phyloP scores from a whole-genome alignment of 1,284 basidiomycete genomes.

The Pyrrhoderma lamaoense region DNA sequence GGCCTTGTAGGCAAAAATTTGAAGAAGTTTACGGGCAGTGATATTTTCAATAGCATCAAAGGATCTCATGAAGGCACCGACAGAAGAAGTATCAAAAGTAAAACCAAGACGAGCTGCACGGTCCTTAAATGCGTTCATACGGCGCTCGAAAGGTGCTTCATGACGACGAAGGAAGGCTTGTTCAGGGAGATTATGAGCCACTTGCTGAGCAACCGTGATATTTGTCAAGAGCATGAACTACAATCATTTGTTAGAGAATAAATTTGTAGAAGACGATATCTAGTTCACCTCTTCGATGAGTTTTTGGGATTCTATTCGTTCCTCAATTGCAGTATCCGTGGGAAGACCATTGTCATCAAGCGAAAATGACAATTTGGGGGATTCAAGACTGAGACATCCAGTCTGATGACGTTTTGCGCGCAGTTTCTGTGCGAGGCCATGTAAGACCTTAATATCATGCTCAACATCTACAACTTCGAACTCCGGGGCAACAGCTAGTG shows the following conservation, averaged over 20 bases:
- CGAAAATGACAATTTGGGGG: slow-evolving; percentile 68
- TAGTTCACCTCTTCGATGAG: slow-evolving; percentile 80
- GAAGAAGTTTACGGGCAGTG: slow-evolving; percentile 65
- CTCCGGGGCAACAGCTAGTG: slow-evolving; percentile 46
- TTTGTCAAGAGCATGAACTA: slow-evolving; percentile 95
- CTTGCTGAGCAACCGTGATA: slow-evolving; percentile 83
- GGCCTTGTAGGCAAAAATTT: slow-evolving; percentile 80
- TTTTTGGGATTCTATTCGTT: slow-evolving; percentile 66
- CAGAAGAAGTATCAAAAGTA: slow-evolving; percentile 72
- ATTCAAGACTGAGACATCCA: slow-evolving; percentile 74
- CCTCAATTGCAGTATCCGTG: slow-evolving; percentile 65
- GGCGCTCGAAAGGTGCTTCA: slow-evolving; percentile 86
- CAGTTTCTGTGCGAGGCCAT: slow-evolving; percentile 68
- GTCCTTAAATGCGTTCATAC: slow-evolving; percentile 70
- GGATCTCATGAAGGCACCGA: slow-evolving; percentile 80
- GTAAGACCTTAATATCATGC: slow-evolving; percentile 68
- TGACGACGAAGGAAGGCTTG: slow-evolving; percentile 92
- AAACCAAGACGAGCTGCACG: slow-evolving; percentile 82
- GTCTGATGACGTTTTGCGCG: slow-evolving; percentile 70
- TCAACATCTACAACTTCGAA: slow-evolving; percentile 59
- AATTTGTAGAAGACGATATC: slow-evolving; percentile 11
- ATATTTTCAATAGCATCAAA: slow-evolving; percentile 70
- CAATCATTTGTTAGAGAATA: slow-evolving; percentile 1
- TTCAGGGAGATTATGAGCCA: slow-evolving; percentile 91
- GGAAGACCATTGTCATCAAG: slow-evolving; percentile 84